Conservation (phyloP, 306 rosid genomes). For the Acmispon strigosus region DNA sequence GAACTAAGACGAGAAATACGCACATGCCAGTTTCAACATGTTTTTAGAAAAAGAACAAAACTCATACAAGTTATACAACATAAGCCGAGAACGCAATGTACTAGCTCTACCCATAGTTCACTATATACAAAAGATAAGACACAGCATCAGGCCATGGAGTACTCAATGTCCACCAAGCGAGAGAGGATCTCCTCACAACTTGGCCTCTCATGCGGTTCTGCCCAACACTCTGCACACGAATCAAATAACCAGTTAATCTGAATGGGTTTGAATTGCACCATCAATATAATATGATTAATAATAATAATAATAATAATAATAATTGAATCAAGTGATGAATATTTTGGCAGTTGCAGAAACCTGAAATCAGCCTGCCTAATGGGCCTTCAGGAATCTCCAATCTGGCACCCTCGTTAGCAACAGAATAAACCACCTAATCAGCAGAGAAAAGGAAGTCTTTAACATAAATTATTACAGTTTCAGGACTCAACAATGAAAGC, state of each 20-base stretch:
- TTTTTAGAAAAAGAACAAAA: slow-evolving; percentile 28
- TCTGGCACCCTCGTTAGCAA: slow-evolving; percentile 79
- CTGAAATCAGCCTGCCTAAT: slow-evolving; percentile 77
- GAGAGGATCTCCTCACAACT: slow-evolving; percentile 85
- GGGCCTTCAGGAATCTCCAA: slow-evolving; percentile 96
- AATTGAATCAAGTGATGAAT: background rate
- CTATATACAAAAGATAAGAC: slow-evolving; percentile 46
- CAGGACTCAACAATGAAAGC: background rate
- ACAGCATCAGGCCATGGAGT: slow-evolving; percentile 53
- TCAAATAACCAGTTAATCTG: slow-evolving; percentile 2
- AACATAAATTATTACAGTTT: background rate
- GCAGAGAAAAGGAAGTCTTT: slow-evolving; percentile 5
- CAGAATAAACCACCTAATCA: slow-evolving; percentile 79
- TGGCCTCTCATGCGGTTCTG: slow-evolving; percentile 80
- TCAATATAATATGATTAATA: background rate
- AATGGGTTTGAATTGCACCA: background rate
- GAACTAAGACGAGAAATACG: background rate
- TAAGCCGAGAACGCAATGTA: slow-evolving; percentile 59
- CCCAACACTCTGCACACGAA: slow-evolving; percentile 77
- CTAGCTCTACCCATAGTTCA: slow-evolving; percentile 55
- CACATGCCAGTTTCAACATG: slow-evolving; percentile 9
- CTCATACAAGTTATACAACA: slow-evolving; percentile 35
- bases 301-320: too few relatives aligned
- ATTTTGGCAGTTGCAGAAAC: slow-evolving; percentile 20
- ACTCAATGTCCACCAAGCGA: slow-evolving; percentile 80